phyloP scores from a whole-genome alignment of 306 rosid genomes.

The Lithocarpus polystachyus region DNA sequence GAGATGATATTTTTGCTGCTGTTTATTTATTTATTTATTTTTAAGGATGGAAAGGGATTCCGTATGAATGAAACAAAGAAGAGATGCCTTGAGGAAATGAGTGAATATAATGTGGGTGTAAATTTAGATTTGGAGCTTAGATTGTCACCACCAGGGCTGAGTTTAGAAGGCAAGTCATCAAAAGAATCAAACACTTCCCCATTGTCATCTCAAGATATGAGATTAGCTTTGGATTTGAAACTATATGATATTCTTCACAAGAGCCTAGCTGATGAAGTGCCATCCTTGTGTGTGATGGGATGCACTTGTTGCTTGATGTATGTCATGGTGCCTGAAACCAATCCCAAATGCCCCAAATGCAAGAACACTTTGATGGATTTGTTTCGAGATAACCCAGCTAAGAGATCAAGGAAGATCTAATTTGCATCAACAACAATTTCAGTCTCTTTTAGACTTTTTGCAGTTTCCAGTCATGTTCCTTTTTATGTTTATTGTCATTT shows the following conservation, averaged over 20 bases:
- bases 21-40: neutral
- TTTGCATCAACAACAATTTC: neutral
- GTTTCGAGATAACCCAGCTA: neutral
- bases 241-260: neutral
- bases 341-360: constrained; percentile 33
- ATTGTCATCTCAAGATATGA: neutral
- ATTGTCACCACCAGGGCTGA: neutral
- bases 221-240: neutral
- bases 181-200: neutral
- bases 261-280: neutral
- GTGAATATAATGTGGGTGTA: neutral
- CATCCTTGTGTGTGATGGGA: constrained; percentile 20
- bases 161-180: neutral
- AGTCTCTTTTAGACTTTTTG: neutral
- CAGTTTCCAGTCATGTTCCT: neutral
- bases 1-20: no score
- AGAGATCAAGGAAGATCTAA: neutral
- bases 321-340: constrained; percentile 23
- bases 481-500: neutral
- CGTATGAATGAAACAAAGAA: neutral
- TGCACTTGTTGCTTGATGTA: constrained; percentile 23
- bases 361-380: neutral
- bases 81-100: neutral
- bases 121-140: constrained; percentile 11
- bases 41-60: neutral